Evolutionary conservation across 2,329 filamentous ascomycete genomes (phyloP), one percentile per base, ranked within the genome.

Genomic region (Colletotrichum cordylinicola): DNA sequence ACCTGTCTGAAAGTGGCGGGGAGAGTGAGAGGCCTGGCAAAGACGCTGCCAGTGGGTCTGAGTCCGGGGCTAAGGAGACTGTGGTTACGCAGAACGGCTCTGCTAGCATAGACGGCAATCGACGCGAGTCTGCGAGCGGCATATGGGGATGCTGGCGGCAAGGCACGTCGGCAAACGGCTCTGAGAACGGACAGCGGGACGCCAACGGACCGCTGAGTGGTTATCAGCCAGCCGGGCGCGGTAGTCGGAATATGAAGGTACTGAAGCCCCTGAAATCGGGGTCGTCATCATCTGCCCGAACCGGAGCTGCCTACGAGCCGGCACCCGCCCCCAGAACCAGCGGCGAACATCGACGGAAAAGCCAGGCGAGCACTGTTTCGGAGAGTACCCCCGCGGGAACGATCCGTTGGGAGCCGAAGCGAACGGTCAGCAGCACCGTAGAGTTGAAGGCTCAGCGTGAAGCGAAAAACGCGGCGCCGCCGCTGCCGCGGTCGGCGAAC

Each of bases 161-260:
- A 43, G 88, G 88, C 6, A 81, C 87, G 4, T 84, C 86, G 10
- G 82, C 85, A 1, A 87, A 86, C 68, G 87, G 88, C 8, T 81
- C 86, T 66, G 93, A 94, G 56, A 88, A 87, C 80, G 85, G 87
- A 12, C 82, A 84, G n/a, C 90, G 88, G 72, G 91, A 91, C 77
- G 87, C 85, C 78, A 76, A 76, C n/a, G 85, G 85, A 3, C 89
- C 89, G 70, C 83, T 91, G 78, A 93, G 92, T 79, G 92, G 93
- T 31, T 95, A 95, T 81, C 93, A 95, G 82, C 93, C 93, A 79
- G 88, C 93, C 78, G 85, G 92, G 81, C 88, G 92, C 64, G 85
- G 87, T 21, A 86, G 89, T 18, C 91, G 94, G 66, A 93, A 92
- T 67, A 98, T 98, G 94, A 98, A 98, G 87, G 94, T 98, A 2